A percentile compares a stretch with the other conserved stretches of the same genome.
Evolutionary conservation across 306 rosid species (phyloP).

Genomic region (Ziziphus jujuba): DNA sequence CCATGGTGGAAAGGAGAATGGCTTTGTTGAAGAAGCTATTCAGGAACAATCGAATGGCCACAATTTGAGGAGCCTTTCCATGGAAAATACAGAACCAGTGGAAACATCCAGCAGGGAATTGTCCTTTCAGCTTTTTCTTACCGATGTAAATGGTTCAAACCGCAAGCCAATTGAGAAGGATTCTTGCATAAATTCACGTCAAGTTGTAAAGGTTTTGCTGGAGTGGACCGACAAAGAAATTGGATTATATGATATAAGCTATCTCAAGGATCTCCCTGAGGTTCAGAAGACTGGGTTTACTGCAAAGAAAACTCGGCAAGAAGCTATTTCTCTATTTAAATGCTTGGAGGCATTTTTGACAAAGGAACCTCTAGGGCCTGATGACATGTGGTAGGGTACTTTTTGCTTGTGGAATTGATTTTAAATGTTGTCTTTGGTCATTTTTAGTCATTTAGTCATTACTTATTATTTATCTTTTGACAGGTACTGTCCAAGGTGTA

Average conservation of each 20-base stretch:
- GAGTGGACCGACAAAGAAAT: slow-evolving; percentile 83
- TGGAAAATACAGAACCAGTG: slow-evolving; percentile 41
- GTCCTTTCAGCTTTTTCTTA: slow-evolving; percentile 63
- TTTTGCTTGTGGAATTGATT: slow-evolving; percentile 23
- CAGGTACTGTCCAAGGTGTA: slow-evolving; percentile 98
- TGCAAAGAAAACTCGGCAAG: slow-evolving; percentile 86
- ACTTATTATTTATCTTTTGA: slow-evolving; percentile 6
- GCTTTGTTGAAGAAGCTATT: slow-evolving; percentile 46
- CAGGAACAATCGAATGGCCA: slow-evolving; percentile 52
- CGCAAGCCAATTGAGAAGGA: slow-evolving; percentile 66
- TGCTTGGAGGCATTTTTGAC: slow-evolving; percentile 97
- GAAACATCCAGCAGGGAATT: slow-evolving; percentile 51
- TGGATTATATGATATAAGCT: slow-evolving; percentile 68
- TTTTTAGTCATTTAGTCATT: slow-evolving; percentile 12
- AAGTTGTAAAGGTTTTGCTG: slow-evolving; percentile 51
- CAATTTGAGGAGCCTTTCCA: slow-evolving; percentile 31
- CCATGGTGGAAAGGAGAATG: slow-evolving; percentile 70
- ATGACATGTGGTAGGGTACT: slow-evolving; percentile 88
- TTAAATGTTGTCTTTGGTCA: slow-evolving; percentile 19
- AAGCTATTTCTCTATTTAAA: slow-evolving; percentile 90
- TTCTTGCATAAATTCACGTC: slow-evolving; percentile 49
- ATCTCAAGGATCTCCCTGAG: slow-evolving; percentile 91
- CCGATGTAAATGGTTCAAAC: slow-evolving; percentile 45
- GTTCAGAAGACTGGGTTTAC: slow-evolving; percentile 71
- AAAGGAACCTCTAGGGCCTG: slow-evolving; percentile 98